Evolutionary conservation across 768 basidiomycete genomes (phyloP).

Genomic region (Lyophyllum shimeji): DNA sequence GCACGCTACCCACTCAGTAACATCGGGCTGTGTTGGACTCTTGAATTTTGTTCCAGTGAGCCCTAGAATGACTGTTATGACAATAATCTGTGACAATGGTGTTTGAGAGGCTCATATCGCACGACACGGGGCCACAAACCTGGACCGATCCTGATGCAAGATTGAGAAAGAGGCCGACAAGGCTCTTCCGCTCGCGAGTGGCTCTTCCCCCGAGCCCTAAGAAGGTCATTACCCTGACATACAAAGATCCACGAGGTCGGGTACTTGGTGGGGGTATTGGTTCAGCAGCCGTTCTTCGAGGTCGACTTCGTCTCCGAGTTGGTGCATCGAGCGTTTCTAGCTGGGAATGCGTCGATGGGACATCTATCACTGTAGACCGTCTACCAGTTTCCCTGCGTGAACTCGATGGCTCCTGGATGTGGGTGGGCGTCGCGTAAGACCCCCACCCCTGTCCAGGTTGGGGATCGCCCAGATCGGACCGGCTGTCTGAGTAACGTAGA

Average conservation of each 20-base stretch:
- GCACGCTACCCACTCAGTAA: conserved; percentile 64
- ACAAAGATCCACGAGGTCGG: conserved; percentile 20
- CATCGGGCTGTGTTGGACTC: conserved; percentile 39
- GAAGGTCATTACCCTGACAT: conserved; percentile 31
- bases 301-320: no score
- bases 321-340: conserved; percentile 18
- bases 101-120: conserved; percentile 2
- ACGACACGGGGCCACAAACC: conserved; percentile 18
- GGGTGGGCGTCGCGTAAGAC: neutral
- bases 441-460: neutral
- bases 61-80: conserved; percentile 50
- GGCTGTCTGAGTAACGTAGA: conserved; percentile 19
- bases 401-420: neutral
- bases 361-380: conserved; percentile 3
- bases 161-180: conserved; percentile 53
- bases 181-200: conserved; percentile 48
- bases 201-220: conserved; percentile 58
- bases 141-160: conserved; percentile 51
- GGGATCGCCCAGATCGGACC: conserved; percentile 14
- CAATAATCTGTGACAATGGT: conserved; percentile 38
- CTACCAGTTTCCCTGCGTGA: neutral
- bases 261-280: conserved; percentile 20
- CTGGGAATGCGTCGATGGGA: neutral
- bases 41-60: conserved; percentile 42
- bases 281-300: conserved; percentile 6